These are phyloP conservation scores for Teratosphaeria destructans DNA, from an alignment of 2,329 filamentous ascomycete species.

Conservation along the genomic window DNA sequence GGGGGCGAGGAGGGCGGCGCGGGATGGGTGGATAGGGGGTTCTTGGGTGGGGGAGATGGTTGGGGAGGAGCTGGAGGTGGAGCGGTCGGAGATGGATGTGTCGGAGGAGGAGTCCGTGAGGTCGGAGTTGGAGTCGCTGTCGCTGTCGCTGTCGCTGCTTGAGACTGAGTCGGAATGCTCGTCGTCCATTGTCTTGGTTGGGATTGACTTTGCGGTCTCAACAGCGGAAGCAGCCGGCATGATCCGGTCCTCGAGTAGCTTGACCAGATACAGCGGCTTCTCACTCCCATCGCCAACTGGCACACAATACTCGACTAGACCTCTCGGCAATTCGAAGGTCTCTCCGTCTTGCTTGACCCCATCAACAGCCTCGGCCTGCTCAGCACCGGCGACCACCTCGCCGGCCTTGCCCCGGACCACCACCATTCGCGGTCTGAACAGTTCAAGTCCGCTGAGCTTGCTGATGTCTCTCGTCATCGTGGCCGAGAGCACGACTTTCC, in stretches of 20 bases:
- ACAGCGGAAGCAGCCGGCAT: constrained; percentile 5
- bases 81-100: constrained; percentile 1
- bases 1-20: constrained; percentile 3
- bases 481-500: constrained; percentile 80
- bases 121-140: constrained; percentile 4
- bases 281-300: constrained; percentile 42
- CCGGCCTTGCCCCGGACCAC: constrained; percentile 51
- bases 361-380: constrained; percentile 7
- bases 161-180: constrained; percentile 6
- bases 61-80: background rate
- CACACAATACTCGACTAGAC: constrained; percentile 37
- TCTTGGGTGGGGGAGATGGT: background rate
- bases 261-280: constrained; percentile 71
- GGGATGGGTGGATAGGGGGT: constrained; percentile 4
- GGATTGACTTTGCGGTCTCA: background rate
- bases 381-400: constrained; percentile 21
- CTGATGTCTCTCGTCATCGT: constrained; percentile 84
- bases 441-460: constrained; percentile 61
- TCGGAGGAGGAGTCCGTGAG: constrained; percentile 1
- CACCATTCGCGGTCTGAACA: constrained; percentile 65
- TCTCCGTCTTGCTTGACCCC: constrained; percentile 22
- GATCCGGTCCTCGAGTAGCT: constrained; percentile 54
- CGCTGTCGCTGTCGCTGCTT: constrained; percentile 1
- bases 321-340: constrained; percentile 47
- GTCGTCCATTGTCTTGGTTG: constrained; percentile 20